Evolutionary conservation across 164 flowering plant species (phyloP), one percentile per base, ranked within the genome.

Genomic region (Vitis cinerea): DNA sequence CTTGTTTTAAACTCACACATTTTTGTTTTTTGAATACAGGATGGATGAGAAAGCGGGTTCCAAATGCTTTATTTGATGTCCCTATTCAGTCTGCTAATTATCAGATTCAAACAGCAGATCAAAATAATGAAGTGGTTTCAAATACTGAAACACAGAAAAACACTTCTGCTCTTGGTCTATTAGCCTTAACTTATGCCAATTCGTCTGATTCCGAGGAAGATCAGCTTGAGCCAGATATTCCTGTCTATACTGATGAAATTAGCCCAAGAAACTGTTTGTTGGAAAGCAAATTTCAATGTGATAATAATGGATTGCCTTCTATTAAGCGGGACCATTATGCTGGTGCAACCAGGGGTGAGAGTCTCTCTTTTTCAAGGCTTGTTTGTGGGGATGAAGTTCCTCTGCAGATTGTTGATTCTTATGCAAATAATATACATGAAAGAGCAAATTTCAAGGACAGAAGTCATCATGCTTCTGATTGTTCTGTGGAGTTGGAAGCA

Each of bases 191-290:
- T 31, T 93, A 96, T 78, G 97, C 91, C 68, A 76, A 87, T 71
- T 85, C 92, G 54, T 93, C 97, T 15, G 99, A 96, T 63, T 89
- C 97, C 60, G 99, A 93, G 59, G 91, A 88, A 49, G 97, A 88
- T 30, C 81, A 74, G 13, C 67, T 50, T 77, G 78, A 78, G 70
- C 72, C 77, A 62, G 75, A 82, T 71, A 65, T 50, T 67, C 53
- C 82, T 64, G 62, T 61, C 11, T 52, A 60, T 64, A 68, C 52
- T 57, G 71, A 74, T 68, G 81, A 75, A 70, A 73, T 68, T 61
- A 73, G 72, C 51, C 27, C 50, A 3, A 76, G 62, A 66, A 80
- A 73, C 47, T 59, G 50, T 75, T 77, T 81, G 48, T 50, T 73
- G 47, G 81, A 70, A 64, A 64, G 58, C 68, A 75, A 59, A 30